Evolutionary conservation across 2,329 filamentous ascomycete species (phyloP).

Genomic region (Aaosphaeria pasadenensis): DNA sequence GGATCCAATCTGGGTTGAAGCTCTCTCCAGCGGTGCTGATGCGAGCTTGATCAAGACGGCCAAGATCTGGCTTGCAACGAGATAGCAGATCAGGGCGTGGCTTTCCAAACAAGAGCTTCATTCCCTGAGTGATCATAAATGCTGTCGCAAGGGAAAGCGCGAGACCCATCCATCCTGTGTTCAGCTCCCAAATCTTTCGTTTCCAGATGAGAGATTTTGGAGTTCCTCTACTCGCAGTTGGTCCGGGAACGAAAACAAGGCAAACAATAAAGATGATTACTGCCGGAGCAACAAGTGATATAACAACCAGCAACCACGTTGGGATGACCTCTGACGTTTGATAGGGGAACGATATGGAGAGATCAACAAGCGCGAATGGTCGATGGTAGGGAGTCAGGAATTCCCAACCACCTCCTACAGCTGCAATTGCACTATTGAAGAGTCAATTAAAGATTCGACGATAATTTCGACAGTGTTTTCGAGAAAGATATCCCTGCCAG

Average conservation of each 20-base stretch:
- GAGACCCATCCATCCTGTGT: slow-evolving; percentile 80
- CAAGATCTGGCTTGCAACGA: slow-evolving; percentile 73
- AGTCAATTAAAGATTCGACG: background rate
- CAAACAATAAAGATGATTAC: slow-evolving; percentile 66
- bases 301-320: slow-evolving; percentile 61
- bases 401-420: slow-evolving; percentile 59
- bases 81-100: slow-evolving; percentile 63
- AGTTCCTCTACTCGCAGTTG: slow-evolving; percentile 61
- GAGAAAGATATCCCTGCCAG: background rate
- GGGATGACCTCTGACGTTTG: slow-evolving; percentile 70
- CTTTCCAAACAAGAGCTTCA: slow-evolving; percentile 73
- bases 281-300: slow-evolving; percentile 63
- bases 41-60: slow-evolving; percentile 48
- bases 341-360: slow-evolving; percentile 76
- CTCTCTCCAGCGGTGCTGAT: slow-evolving; percentile 60
- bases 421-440: slow-evolving; percentile 50
- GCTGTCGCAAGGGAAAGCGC: slow-evolving; percentile 67
- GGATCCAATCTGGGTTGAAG: slow-evolving; percentile 56
- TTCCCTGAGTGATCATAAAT: slow-evolving; percentile 78
- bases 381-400: slow-evolving; percentile 62
- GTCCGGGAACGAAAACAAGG: slow-evolving; percentile 68
- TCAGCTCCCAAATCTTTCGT: slow-evolving; percentile 87
- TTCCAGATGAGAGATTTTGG: slow-evolving; percentile 67
- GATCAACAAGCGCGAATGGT: slow-evolving; percentile 70
- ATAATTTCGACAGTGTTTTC: background rate